Evolutionary conservation across 371 early-diverging fungal genomes (phyloP).

Genomic region (Mucor plumbeus): DNA sequence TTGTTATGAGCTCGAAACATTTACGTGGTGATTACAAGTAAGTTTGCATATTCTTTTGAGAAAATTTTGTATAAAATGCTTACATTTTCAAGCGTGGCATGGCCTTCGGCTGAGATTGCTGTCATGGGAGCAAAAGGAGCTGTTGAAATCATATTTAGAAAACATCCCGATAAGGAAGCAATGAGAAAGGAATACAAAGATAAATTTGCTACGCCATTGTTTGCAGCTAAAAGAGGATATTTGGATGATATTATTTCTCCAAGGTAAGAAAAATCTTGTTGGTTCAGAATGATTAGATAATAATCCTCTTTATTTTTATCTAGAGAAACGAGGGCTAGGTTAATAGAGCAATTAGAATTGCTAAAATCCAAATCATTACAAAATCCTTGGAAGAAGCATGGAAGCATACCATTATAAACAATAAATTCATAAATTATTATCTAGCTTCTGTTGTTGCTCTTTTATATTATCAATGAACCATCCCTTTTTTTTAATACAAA

Average conservation of each 20-base stretch:
- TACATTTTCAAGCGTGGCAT: slow-evolving; percentile 75
- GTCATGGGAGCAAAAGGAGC: slow-evolving; percentile 99
- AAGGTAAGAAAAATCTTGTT: slow-evolving; percentile 37
- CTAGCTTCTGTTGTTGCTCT: too few species aligned
- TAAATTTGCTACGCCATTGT: slow-evolving; percentile 95
- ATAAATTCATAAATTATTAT: background rate
- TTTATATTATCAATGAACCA: too few species aligned
- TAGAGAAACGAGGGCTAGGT: slow-evolving; percentile 75
- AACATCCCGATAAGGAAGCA: slow-evolving; percentile 67
- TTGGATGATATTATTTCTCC: slow-evolving; percentile 94
- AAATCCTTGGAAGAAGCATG: slow-evolving; percentile 95
- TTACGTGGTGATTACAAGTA: slow-evolving; percentile 87
- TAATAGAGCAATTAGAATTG: slow-evolving; percentile 90
- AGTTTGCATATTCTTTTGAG: slow-evolving; percentile 13
- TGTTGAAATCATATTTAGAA: slow-evolving; percentile 94
- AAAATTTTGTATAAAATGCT: background rate
- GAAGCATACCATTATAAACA: slow-evolving; percentile 85
- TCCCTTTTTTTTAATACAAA: too few species aligned
- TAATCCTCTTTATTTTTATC: background rate
- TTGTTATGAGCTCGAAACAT: slow-evolving; percentile 98
- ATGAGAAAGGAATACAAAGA: slow-evolving; percentile 89
- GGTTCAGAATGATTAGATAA: background rate
- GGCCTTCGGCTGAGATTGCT: slow-evolving; percentile 97
- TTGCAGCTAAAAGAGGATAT: slow-evolving; percentile 96
- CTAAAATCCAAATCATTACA: slow-evolving; percentile 73